phyloP scores from a whole-genome alignment of 495 filamentous ascomycete species.

The Aspergillus nanangensis region DNA sequence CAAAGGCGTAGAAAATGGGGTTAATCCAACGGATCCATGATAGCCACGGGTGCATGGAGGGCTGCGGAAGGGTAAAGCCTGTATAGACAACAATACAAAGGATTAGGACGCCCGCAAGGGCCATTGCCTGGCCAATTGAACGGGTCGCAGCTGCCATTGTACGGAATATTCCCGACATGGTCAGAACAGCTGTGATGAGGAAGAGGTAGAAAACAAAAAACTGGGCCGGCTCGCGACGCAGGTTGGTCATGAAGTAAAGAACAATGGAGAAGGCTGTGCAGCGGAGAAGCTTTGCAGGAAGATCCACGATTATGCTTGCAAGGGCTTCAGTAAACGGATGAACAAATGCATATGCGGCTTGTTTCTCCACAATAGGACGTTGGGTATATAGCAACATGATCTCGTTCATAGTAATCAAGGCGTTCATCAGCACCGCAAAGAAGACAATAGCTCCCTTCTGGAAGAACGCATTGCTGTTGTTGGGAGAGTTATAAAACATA shows the following conservation, averaged over 20 bases:
- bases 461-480: slow-evolving; percentile 20
- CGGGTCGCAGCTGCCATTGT: slow-evolving; percentile 24
- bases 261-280: slow-evolving; percentile 4
- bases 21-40: slow-evolving; percentile 36
- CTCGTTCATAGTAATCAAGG: slow-evolving; percentile 45
- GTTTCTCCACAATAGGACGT: slow-evolving; percentile 27
- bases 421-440: slow-evolving; percentile 70
- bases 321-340: neutral
- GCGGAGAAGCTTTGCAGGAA: neutral
- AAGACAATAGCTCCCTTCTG: slow-evolving; percentile 68
- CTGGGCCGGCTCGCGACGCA: slow-evolving; percentile 22
- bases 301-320: neutral
- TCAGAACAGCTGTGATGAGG: slow-evolving; percentile 45
- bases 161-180: slow-evolving; percentile 24
- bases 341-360: neutral
- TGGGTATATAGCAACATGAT: slow-evolving; percentile 53
- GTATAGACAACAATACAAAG: slow-evolving; percentile 26
- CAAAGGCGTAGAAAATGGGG: slow-evolving; percentile 49
- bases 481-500: slow-evolving; percentile 64
- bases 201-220: slow-evolving; percentile 53
- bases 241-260: slow-evolving; percentile 48
- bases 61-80: slow-evolving; percentile 25
- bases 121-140: slow-evolving; percentile 29
- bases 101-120: slow-evolving; percentile 22
- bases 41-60: slow-evolving; percentile 27